phyloP scores from a whole-genome alignment of 1,139 yeast genomes.

The Magnusiomyces paraingens region DNA sequence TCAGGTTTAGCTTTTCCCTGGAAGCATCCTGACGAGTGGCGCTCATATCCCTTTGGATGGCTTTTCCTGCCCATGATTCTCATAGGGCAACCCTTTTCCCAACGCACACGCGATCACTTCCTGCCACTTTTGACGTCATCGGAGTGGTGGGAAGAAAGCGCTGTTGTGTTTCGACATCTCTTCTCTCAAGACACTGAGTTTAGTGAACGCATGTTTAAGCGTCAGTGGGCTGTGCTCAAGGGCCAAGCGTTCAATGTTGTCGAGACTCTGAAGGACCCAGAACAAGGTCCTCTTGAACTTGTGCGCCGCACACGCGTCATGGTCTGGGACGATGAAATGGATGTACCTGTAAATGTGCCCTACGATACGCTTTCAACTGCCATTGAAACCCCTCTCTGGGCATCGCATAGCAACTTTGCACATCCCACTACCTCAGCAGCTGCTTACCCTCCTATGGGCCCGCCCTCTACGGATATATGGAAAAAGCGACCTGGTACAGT shows the following conservation, averaged over 20 bases:
- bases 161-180: conserved; percentile 41
- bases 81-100: conserved; percentile 64
- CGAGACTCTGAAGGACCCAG: conserved; percentile 50
- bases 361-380: conserved; percentile 28
- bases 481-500: conserved; percentile 6
- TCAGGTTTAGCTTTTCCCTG: conserved; percentile 74
- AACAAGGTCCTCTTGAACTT: conserved; percentile 64
- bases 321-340: conserved; percentile 58
- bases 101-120: conserved; percentile 50
- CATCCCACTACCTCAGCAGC: conserved; percentile 5
- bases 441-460: conserved; percentile 4
- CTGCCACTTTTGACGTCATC: conserved; percentile 53
- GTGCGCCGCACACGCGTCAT: conserved; percentile 52
- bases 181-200: conserved; percentile 56
- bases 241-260: conserved; percentile 78
- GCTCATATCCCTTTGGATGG: conserved; percentile 80
- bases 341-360: conserved; percentile 45
- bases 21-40: conserved; percentile 81
- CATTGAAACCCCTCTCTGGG: conserved; percentile 30
- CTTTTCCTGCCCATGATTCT: conserved; percentile 56
- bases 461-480: not conserved
- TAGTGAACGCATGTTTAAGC: conserved; percentile 58
- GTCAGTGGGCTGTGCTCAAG: conserved; percentile 64
- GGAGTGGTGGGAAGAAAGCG: conserved; percentile 66
- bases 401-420: not conserved